These are phyloP conservation scores for Leucoagaricus sp. DNA, from an alignment of 1,284 basidiomycete genomes.

Conservation along the genomic window DNA sequence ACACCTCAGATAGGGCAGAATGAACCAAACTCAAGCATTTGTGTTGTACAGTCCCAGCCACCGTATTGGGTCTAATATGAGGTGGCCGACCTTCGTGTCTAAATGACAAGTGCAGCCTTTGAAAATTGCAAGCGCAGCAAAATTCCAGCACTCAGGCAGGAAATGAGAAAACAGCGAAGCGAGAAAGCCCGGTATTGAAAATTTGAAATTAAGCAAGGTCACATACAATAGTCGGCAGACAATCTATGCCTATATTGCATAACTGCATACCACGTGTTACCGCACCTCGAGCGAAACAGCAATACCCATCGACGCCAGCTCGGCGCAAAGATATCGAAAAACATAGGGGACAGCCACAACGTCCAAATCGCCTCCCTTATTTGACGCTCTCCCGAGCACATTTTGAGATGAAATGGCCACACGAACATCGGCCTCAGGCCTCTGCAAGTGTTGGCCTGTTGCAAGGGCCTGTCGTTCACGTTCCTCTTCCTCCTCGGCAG, in stretches of 20 bases:
- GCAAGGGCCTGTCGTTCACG: slow-evolving; percentile 54
- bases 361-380: slow-evolving; percentile 82
- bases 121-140: too few species aligned
- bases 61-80: too few species aligned
- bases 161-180: too few species aligned
- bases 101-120: too few species aligned
- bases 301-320: slow-evolving; percentile 85
- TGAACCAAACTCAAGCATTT: too few species aligned
- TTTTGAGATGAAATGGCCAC: slow-evolving; percentile 68
- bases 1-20: too few species aligned
- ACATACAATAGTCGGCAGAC: not conserved
- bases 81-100: too few species aligned
- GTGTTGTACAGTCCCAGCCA: too few species aligned
- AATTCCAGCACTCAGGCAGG: too few species aligned
- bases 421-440: slow-evolving; percentile 50
- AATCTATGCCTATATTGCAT: too few species aligned
- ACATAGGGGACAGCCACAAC: slow-evolving; percentile 97
- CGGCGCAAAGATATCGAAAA: slow-evolving; percentile 86
- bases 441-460: slow-evolving; percentile 44
- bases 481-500: slow-evolving; percentile 63
- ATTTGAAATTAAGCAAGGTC: not conserved
- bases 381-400: slow-evolving; percentile 53
- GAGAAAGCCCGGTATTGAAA: not conserved
- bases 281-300: slow-evolving; percentile 74
- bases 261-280: slow-evolving; percentile 23